Base-by-base conservation (phyloP, 225 moss, liverwort and hornwort genomes). In the Bryoerythrophyllum caledonicum region DNA sequence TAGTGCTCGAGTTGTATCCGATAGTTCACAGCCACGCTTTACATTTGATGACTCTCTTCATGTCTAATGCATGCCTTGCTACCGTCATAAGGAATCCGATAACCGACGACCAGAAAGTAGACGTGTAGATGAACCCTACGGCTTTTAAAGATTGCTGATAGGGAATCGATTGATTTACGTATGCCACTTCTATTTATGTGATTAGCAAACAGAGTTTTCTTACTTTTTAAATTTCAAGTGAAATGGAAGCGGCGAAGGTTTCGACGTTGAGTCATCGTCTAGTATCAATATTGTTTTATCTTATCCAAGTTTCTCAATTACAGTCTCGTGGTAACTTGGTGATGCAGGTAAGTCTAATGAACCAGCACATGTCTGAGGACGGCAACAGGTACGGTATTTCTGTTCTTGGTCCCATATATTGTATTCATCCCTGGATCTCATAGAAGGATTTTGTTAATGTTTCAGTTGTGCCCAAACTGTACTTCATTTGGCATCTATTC, bases 311-410 rank as follows among this genome's bases (percentile, higher is more conserved):
- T 60, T 70, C 65, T 65, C 62, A 27, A 37, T 71, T 57, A 5
- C n/a, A 38, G 70, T 43, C 52, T 61, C 48, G 37, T 70, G 15
- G 27, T 49, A 27, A 43, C 28, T 60, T 12, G 67, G n/a, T 83
- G 48, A 65, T 80, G 80, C 84, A 89, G 89, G 87, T 84, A 48
- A 84, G 85, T 75, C 79, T 93, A 40, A 81, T 91, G 86, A 86
- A 79, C 82, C 88, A 88, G 61, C 86, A 89, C 66, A 58, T 89
- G 27, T 26, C 81, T 64, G 88, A 88, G 57, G 82, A 86, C 60
- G 69, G 71, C 74, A 83, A 46, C 79, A 83, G 88, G 88, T 88
- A 82, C 4, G 69, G 43, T 34, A 27, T 64, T 70, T 19, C 82
- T 72, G 40, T 67, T 41, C 68, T 14, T 53, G 65, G 63, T 14